Conservation (phyloP, 1,284 basidiomycete species). For the Schizophyllum commune region DNA sequence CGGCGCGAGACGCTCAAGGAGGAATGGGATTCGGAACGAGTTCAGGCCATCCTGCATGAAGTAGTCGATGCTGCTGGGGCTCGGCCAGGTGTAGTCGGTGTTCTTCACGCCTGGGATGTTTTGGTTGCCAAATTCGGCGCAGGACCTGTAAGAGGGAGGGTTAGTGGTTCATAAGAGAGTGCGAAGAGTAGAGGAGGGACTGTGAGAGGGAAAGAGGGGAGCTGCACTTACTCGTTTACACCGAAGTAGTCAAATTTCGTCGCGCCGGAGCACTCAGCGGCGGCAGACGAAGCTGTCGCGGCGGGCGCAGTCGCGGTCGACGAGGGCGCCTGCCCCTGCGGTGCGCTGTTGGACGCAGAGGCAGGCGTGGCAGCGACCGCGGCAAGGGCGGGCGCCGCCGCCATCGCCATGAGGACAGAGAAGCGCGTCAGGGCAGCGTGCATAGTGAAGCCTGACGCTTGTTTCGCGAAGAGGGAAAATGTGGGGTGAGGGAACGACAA, state of each 20-base stretch:
- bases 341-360: conserved; percentile 26
- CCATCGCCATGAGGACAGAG: conserved; percentile 24
- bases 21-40: conserved; percentile 56
- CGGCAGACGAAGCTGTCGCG: conserved; percentile 14
- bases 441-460: conserved; percentile 17
- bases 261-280: conserved; percentile 23
- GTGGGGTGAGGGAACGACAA: not conserved
- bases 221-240: conserved; percentile 39
- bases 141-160: conserved; percentile 36
- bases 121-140: conserved; percentile 4
- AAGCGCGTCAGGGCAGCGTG: conserved; percentile 14
- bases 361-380: conserved; percentile 27
- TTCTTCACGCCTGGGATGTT: conserved; percentile 27
- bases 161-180: conserved; percentile 19
- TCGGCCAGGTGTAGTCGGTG: conserved; percentile 41
- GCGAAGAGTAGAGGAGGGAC: no score
- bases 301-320: conserved; percentile 9
- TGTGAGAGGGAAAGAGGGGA: no score
- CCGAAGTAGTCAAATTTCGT: conserved; percentile 60
- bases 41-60: conserved; percentile 53
- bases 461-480: conserved; percentile 6
- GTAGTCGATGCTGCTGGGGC: conserved; percentile 24
- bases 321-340: conserved; percentile 8
- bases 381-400: conserved; percentile 21
- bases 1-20: conserved; percentile 48